phyloP scores from a whole-genome alignment of 768 basidiomycete genomes.

The Termitomyces sp. region DNA sequence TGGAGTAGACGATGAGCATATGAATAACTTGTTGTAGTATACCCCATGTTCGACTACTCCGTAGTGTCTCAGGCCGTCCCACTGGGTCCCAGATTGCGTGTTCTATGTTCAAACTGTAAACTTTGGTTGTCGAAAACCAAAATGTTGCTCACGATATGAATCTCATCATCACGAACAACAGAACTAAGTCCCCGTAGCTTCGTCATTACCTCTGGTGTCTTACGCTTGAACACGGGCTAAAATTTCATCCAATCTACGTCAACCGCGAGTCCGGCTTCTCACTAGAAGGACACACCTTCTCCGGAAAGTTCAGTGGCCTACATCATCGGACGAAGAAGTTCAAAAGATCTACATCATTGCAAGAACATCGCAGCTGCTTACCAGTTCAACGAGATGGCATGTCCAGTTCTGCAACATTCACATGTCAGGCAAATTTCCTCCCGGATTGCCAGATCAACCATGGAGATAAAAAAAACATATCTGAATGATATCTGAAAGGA shows the following conservation, averaged over 20 bases:
- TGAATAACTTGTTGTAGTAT: constrained; percentile 56
- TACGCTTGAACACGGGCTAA: constrained; percentile 54
- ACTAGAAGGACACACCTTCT: constrained; percentile 38
- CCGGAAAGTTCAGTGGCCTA: constrained; percentile 67
- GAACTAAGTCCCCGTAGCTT: constrained; percentile 19
- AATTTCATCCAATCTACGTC: not conserved
- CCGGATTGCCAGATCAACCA: not conserved
- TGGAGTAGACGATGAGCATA: not conserved
- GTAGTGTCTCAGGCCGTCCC: constrained; percentile 63
- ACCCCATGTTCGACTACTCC: constrained; percentile 46
- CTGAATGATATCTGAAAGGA: not conserved
- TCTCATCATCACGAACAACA: constrained; percentile 43
- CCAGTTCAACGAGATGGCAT: constrained; percentile 59
- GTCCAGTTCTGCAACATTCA: constrained; percentile 36
- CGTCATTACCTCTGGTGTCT: constrained; percentile 46
- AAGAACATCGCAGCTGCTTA: constrained; percentile 22
- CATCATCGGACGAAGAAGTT: not conserved
- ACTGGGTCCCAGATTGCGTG: constrained; percentile 66
- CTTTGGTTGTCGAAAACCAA: not conserved
- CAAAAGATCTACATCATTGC: not conserved
- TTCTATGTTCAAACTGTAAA: constrained; percentile 37
- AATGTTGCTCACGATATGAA: constrained; percentile 42
- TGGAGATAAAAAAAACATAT: not conserved
- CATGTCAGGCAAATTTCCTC: not conserved
- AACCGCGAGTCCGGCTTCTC: not conserved